Percentiles rank a stretch among this genome's conserved stretches.
Evolutionary conservation across 1,284 basidiomycete genomes (phyloP).

Genomic region (Fomitopsis schrenkii): DNA sequence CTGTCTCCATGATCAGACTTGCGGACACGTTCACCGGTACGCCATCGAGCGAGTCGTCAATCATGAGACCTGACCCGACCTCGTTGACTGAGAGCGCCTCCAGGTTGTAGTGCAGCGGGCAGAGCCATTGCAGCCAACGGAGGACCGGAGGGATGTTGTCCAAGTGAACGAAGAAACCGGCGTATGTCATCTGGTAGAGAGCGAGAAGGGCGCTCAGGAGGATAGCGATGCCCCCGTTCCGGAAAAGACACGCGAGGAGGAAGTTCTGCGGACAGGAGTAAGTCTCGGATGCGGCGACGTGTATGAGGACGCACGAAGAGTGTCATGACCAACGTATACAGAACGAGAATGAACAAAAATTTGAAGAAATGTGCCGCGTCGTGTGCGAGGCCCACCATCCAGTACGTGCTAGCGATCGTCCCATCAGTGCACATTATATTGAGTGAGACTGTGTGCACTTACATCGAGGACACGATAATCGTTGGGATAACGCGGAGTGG

Average conservation of each 20-base stretch:
- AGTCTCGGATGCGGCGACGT: not conserved
- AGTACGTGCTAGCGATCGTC: conserved; percentile 59
- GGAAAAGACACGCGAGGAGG: conserved; percentile 75
- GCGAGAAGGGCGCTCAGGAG: conserved; percentile 74
- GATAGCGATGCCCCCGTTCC: conserved; percentile 85
- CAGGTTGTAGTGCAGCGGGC: conserved; percentile 67
- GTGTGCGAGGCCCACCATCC: conserved; percentile 85
- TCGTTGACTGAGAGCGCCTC: conserved; percentile 89
- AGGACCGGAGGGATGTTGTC: conserved; percentile 76
- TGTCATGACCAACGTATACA: conserved; percentile 77
- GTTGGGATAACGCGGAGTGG: conserved; percentile 83
- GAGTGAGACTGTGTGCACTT: conserved; percentile 18
- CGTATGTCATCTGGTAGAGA: conserved; percentile 82
- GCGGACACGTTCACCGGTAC: conserved; percentile 80
- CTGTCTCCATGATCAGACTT: conserved; percentile 76
- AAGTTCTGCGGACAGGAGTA: conserved; percentile 60
- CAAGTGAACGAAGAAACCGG: conserved; percentile 85
- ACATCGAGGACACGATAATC: conserved; percentile 79
- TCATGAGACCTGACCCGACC: conserved; percentile 80
- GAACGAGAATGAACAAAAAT: conserved; percentile 32
- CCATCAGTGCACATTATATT: not conserved
- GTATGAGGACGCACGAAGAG: conserved; percentile 60
- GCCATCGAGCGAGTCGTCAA: conserved; percentile 74
- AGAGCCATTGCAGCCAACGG: conserved; percentile 84
- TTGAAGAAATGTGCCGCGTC: conserved; percentile 35